phyloP scores from a whole-genome alignment of 1,284 basidiomycete genomes.

The Pyrrhoderma noxium region DNA sequence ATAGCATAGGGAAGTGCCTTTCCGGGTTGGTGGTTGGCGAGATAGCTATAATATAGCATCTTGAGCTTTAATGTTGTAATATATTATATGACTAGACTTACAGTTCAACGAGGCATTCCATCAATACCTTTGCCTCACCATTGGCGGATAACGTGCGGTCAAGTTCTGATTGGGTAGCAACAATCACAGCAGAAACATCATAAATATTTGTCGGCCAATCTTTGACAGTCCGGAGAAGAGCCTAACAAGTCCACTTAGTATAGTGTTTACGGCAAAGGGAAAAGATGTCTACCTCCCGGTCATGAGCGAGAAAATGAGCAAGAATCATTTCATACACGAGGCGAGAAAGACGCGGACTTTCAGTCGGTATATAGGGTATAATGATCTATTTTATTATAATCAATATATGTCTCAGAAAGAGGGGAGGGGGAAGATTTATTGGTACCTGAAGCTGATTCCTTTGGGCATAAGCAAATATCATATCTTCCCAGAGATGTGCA shows the following conservation, averaged over 20 bases:
- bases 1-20: slow-evolving; percentile 91
- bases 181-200: slow-evolving; percentile 79
- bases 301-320: slow-evolving; percentile 76
- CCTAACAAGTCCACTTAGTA: slow-evolving; percentile 34
- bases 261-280: neutral
- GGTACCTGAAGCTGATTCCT: slow-evolving; percentile 72
- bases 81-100: slow-evolving; percentile 30
- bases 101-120: slow-evolving; percentile 92
- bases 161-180: slow-evolving; percentile 80
- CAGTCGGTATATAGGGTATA: slow-evolving; percentile 85
- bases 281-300: slow-evolving; percentile 50
- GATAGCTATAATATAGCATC: slow-evolving; percentile 46
- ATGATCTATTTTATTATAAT: slow-evolving; percentile 49
- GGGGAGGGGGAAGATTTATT: slow-evolving; percentile 2
- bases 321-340: slow-evolving; percentile 95
- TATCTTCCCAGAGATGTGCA: slow-evolving; percentile 84
- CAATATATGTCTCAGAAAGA: neutral
- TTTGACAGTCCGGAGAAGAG: slow-evolving; percentile 71
- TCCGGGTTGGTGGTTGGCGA: slow-evolving; percentile 83
- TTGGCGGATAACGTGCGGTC: slow-evolving; percentile 55
- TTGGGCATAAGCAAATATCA: slow-evolving; percentile 90
- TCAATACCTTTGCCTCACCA: slow-evolving; percentile 51
- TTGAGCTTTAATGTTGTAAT: neutral
- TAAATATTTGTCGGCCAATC: slow-evolving; percentile 92
- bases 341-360: slow-evolving; percentile 72